A percentile compares a stretch with the other conserved stretches of the same genome.
phyloP scores from a whole-genome alignment of 1,284 basidiomycete species.

The Mycosarcoma mackinlayi region DNA sequence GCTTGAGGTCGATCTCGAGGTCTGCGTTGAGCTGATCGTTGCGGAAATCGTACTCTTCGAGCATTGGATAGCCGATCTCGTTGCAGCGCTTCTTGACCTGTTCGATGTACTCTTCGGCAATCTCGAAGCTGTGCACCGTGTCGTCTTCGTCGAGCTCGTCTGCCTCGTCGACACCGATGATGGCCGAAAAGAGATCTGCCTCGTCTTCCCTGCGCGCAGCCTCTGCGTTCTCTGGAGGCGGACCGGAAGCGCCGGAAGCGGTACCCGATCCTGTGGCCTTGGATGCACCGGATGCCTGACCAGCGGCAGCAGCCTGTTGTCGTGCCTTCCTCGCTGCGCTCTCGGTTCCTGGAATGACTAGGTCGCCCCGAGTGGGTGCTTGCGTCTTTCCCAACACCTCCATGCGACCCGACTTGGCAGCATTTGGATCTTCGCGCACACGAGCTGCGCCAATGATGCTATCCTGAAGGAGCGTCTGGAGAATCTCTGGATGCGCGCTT shows the following conservation, averaged over 20 bases:
- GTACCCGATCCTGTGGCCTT: conserved; percentile 5
- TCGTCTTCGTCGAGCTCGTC: conserved; percentile 67
- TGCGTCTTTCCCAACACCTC: conserved; percentile 54
- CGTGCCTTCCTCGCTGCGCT: conserved; percentile 48
- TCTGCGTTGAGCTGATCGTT: conserved; percentile 67
- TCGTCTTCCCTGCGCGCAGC: conserved; percentile 53
- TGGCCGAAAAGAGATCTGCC: conserved; percentile 66
- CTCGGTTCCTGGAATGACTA: conserved; percentile 62
- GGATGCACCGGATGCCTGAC: conserved; percentile 18
- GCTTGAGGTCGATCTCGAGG: conserved; percentile 67
- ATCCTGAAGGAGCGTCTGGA: conserved; percentile 64
- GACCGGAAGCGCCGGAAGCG: conserved; percentile 36
- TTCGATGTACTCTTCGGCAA: conserved; percentile 65
- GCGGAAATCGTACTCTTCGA: conserved; percentile 68
- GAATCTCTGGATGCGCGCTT: conserved; percentile 64
- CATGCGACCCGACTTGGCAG: conserved; percentile 40
- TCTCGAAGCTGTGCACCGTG: conserved; percentile 67
- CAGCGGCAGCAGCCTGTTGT: conserved; percentile 34
- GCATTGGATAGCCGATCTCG: conserved; percentile 67
- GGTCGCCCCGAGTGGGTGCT: conserved; percentile 59
- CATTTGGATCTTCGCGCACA: conserved; percentile 51
- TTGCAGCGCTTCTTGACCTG: conserved; percentile 67
- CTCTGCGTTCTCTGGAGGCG: conserved; percentile 27
- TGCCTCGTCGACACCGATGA: conserved; percentile 66
- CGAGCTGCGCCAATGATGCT: conserved; percentile 61